These are phyloP conservation scores for Dillenia suffruticosa DNA, from an alignment of 164 flowering plant genomes.

Conservation along the genomic window DNA sequence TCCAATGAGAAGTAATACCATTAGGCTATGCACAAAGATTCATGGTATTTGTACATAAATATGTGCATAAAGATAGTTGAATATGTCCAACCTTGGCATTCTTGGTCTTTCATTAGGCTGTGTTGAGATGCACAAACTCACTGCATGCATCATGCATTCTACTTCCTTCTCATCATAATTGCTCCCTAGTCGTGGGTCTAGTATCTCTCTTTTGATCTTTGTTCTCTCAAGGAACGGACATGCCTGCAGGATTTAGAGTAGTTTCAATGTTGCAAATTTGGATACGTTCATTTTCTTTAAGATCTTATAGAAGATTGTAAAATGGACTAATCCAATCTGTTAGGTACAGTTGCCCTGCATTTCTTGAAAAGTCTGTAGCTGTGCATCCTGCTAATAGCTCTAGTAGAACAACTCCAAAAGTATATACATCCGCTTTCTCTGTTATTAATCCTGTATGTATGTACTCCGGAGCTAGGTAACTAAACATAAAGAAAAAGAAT, in stretches of 20 bases:
- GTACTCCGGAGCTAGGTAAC: constrained; percentile 45
- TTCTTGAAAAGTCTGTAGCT: constrained; percentile 26
- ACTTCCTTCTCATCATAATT: constrained; percentile 21
- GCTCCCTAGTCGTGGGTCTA: constrained; percentile 25
- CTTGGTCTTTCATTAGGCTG: constrained; percentile 29
- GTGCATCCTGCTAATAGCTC: constrained; percentile 34
- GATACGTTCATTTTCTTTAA: neutral
- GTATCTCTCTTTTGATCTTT: constrained; percentile 11
- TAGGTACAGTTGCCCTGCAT: constrained; percentile 19
- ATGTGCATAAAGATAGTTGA: neutral
- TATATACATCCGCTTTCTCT: constrained; percentile 39
- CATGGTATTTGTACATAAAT: neutral
- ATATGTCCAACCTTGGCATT: constrained; percentile 29
- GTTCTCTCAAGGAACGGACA: constrained; percentile 19
- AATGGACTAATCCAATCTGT: constrained; percentile 26
- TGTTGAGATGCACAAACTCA: constrained; percentile 27
- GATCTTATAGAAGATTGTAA: neutral
- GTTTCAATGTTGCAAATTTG: neutral
- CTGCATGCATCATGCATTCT: constrained; percentile 30
- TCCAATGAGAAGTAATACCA: neutral
- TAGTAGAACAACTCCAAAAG: constrained; percentile 37
- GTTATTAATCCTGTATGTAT: constrained; percentile 32
- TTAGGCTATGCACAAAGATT: neutral
- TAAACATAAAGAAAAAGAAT: constrained; percentile 3
- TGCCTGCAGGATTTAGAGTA: constrained; percentile 12